Evolutionary conservation across 768 basidiomycete genomes (phyloP).

Genomic region (Boletus tylopilopsis): DNA sequence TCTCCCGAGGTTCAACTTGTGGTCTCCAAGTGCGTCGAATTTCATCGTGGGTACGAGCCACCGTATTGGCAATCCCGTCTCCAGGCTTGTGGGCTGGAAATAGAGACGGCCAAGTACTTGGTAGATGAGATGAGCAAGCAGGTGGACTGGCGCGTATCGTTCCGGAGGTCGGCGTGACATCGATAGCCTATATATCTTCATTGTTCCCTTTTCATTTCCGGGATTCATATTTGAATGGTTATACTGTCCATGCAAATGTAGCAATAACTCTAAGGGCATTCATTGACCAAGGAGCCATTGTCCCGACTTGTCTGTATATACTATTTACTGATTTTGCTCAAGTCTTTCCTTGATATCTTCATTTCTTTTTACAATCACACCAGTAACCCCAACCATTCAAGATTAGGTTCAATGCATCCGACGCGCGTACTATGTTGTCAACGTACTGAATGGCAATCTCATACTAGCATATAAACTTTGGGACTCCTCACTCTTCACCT

Average conservation of each 20-base stretch:
- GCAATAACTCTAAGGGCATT: neutral
- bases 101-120: slow-evolving; percentile 13
- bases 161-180: slow-evolving; percentile 1
- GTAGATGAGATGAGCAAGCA: slow-evolving; percentile 28
- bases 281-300: neutral
- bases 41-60: slow-evolving; percentile 23
- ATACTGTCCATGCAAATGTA: slow-evolving; percentile 3
- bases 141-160: slow-evolving; percentile 14
- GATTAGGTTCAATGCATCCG: too few species aligned
- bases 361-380: too few species aligned
- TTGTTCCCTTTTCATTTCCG: neutral
- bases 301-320: neutral
- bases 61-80: slow-evolving; percentile 26
- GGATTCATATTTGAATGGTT: neutral
- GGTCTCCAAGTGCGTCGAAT: slow-evolving; percentile 24
- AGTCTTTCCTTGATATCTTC: neutral
- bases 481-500: too few species aligned
- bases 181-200: neutral
- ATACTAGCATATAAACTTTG: too few species aligned
- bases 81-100: slow-evolving; percentile 18
- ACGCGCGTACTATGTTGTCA: too few species aligned
- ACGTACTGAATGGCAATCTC: too few species aligned
- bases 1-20: slow-evolving; percentile 18
- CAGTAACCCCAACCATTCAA: too few species aligned
- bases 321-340: neutral